A percentile compares a stretch with the other conserved stretches of the same genome.
Conservation (phyloP, 1,139 yeast genomes). For the Zygosaccharomyces pseudobailii region DNA sequence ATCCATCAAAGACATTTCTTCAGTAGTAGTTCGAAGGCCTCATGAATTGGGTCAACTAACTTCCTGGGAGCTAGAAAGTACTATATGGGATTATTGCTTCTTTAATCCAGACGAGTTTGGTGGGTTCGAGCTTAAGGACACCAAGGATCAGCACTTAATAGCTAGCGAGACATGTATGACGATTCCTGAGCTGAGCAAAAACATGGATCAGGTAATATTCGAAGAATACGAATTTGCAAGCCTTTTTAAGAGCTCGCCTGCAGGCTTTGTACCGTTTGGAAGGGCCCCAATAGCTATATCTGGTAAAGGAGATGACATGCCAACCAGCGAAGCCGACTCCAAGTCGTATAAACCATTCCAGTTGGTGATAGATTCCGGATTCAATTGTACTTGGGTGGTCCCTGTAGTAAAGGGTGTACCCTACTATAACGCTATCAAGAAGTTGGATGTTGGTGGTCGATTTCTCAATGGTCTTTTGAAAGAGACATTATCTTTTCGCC, state of each 20-base stretch:
- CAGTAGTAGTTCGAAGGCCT: conserved; percentile 73
- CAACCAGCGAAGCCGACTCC: neutral
- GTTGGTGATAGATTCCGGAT: conserved; percentile 84
- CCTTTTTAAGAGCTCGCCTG: conserved; percentile 46
- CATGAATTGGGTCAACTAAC: conserved; percentile 82
- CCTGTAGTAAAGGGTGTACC: conserved; percentile 81
- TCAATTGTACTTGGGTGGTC: conserved; percentile 77
- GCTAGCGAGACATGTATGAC: conserved; percentile 71
- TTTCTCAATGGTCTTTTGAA: conserved; percentile 74
- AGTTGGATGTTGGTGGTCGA: conserved; percentile 73
- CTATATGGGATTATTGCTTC: conserved; percentile 86
- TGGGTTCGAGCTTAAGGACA: conserved; percentile 25
- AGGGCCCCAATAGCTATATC: conserved; percentile 22
- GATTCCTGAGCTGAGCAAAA: conserved; percentile 74
- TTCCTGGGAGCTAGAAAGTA: conserved; percentile 89
- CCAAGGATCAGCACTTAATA: conserved; percentile 37
- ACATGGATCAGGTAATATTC: conserved; percentile 87
- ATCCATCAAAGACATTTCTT: conserved; percentile 67
- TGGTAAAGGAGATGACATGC: conserved; percentile 18
- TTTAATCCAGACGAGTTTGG: conserved; percentile 36
- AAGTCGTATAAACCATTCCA: conserved; percentile 40
- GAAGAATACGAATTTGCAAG: conserved; percentile 85
- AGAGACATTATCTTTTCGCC: conserved; percentile 83
- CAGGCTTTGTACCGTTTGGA: conserved; percentile 57
- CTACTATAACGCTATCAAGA: conserved; percentile 71